Base-by-base conservation (phyloP, 805 yeast species). In the Blastobotrys parvus region DNA sequence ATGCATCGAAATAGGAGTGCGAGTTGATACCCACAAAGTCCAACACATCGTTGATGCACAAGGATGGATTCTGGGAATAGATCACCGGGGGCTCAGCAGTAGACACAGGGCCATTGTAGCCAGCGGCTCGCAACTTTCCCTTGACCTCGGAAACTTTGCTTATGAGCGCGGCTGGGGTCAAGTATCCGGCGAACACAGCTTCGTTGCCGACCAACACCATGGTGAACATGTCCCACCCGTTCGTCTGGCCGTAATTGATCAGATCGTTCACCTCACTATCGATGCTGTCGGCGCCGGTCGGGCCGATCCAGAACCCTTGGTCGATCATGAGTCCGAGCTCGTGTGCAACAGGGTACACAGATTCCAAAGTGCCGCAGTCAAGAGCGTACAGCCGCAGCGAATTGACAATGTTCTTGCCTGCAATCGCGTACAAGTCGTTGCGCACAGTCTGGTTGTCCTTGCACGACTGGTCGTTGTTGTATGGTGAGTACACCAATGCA, bases 41-140 rank as follows among this genome's bases (percentile, higher is more conserved):
- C 52, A 88, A 75, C 11, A 65, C 84, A 5, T 16, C 31, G 4
- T 86, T 75, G 15, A 49, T 50, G 67, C 97, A 89, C 54, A 89
- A 71, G 7, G 61, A 63, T 3, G 95, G 85, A 59, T 82, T 49
- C 40, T 67, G 59, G 57, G 73, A 73, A 62, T 72, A 88, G 16
- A 78, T 64, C 11, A 74, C 82, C n/a, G 96, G 92, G 43, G 95
- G 94, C 62, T 89, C 97, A 44, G 95, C 77, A 16, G 95, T 88
- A 18, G 94, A 80, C 37, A 88, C 71, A 43, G 65, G 57, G 41
- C 96, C 96, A 7, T 68, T 63, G 65, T 78, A 89, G 31, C 97
- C 97, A 21, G 86, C 89, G 40, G 59, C 63, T 44, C 64, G 57
- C 44, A 89, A 72, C 48, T 63, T 63, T 10, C 70, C 30, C 61